Conservation (phyloP, 148 eudicot genomes). For the Fagopyrum esculentum region DNA sequence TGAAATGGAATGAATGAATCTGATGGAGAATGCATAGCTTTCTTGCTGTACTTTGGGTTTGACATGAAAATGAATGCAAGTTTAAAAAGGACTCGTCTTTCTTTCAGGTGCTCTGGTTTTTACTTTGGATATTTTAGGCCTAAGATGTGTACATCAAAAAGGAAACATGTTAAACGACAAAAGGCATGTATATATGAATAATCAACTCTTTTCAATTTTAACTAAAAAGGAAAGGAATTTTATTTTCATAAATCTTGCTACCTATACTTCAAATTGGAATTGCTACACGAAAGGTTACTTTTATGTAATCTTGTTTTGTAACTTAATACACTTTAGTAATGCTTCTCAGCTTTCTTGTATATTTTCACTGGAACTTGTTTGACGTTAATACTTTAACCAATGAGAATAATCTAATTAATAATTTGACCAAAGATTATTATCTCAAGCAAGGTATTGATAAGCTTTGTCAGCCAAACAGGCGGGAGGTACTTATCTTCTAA, state of each 20-base stretch:
- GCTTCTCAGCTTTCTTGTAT: no score
- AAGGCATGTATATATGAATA: conserved; percentile 4
- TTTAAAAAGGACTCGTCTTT: conserved; percentile 2
- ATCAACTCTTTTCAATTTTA: not conserved
- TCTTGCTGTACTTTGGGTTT: conserved; percentile 4
- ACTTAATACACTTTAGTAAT: no score
- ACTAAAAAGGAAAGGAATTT: not conserved
- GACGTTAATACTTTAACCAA: no score
- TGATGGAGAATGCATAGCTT: conserved; percentile 2
- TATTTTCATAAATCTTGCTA: no score
- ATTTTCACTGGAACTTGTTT: no score
- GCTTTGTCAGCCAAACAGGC: no score
- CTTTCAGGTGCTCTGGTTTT: not conserved
- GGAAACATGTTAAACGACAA: not conserved
- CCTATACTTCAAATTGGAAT: no score
- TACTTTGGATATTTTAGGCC: not conserved
- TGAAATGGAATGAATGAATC: not conserved
- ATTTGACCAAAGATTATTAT: no score
- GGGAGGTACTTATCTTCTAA: no score
- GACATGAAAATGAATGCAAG: conserved; percentile 8
- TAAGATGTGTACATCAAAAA: not conserved
- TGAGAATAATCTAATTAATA: no score
- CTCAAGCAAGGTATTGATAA: no score
- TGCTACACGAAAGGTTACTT: no score
- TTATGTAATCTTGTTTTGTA: not conserved